phyloP scores from a whole-genome alignment of 306 rosid species.

The Glycine soja region DNA sequence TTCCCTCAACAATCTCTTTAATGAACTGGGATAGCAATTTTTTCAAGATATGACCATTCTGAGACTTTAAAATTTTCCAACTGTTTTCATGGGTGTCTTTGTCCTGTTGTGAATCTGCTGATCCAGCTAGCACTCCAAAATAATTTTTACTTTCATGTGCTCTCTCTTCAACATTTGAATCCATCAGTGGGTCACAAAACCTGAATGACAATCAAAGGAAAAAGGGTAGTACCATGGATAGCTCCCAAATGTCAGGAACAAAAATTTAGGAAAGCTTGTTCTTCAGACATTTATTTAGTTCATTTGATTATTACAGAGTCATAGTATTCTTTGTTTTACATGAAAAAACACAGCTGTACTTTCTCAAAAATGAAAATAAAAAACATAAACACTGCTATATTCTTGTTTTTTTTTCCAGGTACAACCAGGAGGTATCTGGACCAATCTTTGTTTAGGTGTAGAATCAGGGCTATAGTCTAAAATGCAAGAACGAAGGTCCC shows the following conservation, averaged over 20 bases:
- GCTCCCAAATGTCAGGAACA: background rate
- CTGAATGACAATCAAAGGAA: slow-evolving; percentile 54
- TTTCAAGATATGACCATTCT: slow-evolving; percentile 66
- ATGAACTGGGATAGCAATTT: slow-evolving; percentile 83
- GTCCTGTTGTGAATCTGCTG: slow-evolving; percentile 55
- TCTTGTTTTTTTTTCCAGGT: background rate
- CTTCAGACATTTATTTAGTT: slow-evolving; percentile 9
- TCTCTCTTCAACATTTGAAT: slow-evolving; percentile 58
- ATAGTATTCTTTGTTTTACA: background rate
- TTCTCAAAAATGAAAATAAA: background rate
- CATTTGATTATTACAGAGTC: slow-evolving; percentile 3
- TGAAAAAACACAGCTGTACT: background rate
- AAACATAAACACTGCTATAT: background rate
- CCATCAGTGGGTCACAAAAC: slow-evolving; percentile 89
- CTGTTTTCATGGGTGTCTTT: slow-evolving; percentile 59
- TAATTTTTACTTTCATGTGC: slow-evolving; percentile 55
- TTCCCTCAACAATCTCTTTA: slow-evolving; percentile 96
- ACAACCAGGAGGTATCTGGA: slow-evolving; percentile 15
- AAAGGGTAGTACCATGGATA: slow-evolving; percentile 32
- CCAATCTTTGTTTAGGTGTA: background rate
- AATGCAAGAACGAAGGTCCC: background rate
- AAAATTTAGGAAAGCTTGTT: slow-evolving; percentile 23
- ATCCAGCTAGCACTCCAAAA: slow-evolving; percentile 52
- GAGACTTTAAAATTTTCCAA: slow-evolving; percentile 80
- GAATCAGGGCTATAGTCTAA: background rate